phyloP scores from a whole-genome alignment of 2,329 filamentous ascomycete genomes.

The Xylaria sp. region DNA sequence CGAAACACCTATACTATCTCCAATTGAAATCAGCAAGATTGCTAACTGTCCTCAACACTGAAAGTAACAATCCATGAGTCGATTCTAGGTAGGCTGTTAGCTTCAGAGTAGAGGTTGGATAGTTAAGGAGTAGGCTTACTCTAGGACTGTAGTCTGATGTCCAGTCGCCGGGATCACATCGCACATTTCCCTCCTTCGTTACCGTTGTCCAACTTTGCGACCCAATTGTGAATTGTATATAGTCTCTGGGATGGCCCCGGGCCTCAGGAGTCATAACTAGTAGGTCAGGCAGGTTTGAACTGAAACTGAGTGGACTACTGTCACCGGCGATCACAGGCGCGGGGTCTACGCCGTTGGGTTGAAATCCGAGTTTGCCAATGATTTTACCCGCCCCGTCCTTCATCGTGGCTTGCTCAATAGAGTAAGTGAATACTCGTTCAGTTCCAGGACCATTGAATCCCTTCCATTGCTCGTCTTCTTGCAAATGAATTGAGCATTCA shows the following conservation, averaged over 20 bases:
- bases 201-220: slow-evolving; percentile 10
- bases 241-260: slow-evolving; percentile 4
- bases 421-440: neutral
- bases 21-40: neutral
- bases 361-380: slow-evolving; percentile 7
- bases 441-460: neutral
- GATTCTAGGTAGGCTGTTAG: slow-evolving; percentile 1
- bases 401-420: slow-evolving; percentile 13
- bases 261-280: slow-evolving; percentile 14
- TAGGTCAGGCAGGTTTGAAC: slow-evolving; percentile 1
- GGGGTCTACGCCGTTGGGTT: slow-evolving; percentile 1
- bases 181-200: neutral
- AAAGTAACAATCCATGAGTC: slow-evolving; percentile 6
- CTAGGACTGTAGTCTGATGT: neutral
- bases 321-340: slow-evolving; percentile 3
- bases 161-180: slow-evolving; percentile 7
- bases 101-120: neutral
- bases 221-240: slow-evolving; percentile 17
- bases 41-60: neutral
- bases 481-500: slow-evolving; percentile 7
- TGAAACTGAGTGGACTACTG: neutral
- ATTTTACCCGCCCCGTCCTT: neutral
- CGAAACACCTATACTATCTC: neutral
- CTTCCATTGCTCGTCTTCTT: slow-evolving; percentile 12
- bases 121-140: neutral